These are phyloP conservation scores for Plenodomus tracheiphilus DNA, from an alignment of 2,329 filamentous ascomycete species.

Conservation along the genomic window DNA sequence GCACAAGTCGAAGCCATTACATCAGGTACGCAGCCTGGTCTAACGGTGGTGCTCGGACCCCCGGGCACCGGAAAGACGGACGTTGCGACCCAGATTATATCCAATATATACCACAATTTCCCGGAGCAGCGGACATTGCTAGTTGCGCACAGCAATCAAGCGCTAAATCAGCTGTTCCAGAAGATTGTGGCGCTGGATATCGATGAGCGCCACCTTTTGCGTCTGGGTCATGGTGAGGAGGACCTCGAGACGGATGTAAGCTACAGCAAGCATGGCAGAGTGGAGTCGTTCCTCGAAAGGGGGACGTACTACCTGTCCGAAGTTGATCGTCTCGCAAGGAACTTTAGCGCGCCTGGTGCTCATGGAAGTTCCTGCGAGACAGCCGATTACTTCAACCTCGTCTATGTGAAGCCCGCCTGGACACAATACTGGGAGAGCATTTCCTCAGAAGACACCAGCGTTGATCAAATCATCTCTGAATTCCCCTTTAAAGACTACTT, in stretches of 20 bases:
- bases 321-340: slow-evolving; percentile 82
- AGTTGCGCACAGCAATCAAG: slow-evolving; percentile 96
- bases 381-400: slow-evolving; percentile 92
- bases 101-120: slow-evolving; percentile 98
- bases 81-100: slow-evolving; percentile 97
- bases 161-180: slow-evolving; percentile 93
- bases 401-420: slow-evolving; percentile 90
- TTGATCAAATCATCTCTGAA: slow-evolving; percentile 65
- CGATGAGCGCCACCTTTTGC: slow-evolving; percentile 88
- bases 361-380: slow-evolving; percentile 96
- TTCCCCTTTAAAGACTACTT: slow-evolving; percentile 94
- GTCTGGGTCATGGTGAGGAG: slow-evolving; percentile 93
- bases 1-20: slow-evolving; percentile 90
- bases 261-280: slow-evolving; percentile 92
- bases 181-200: slow-evolving; percentile 98
- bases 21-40: slow-evolving; percentile 89
- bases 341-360: slow-evolving; percentile 85
- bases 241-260: slow-evolving; percentile 83
- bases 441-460: slow-evolving; percentile 59
- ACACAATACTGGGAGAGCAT: slow-evolving; percentile 74
- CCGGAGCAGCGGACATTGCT: slow-evolving; percentile 88
- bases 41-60: slow-evolving; percentile 92
- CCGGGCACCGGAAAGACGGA: slow-evolving; percentile 99
- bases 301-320: slow-evolving; percentile 76
- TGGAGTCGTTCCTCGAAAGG: slow-evolving; percentile 93